Conservation (phyloP, 305 asterid genomes). For the Caryopteris hybrid region DNA sequence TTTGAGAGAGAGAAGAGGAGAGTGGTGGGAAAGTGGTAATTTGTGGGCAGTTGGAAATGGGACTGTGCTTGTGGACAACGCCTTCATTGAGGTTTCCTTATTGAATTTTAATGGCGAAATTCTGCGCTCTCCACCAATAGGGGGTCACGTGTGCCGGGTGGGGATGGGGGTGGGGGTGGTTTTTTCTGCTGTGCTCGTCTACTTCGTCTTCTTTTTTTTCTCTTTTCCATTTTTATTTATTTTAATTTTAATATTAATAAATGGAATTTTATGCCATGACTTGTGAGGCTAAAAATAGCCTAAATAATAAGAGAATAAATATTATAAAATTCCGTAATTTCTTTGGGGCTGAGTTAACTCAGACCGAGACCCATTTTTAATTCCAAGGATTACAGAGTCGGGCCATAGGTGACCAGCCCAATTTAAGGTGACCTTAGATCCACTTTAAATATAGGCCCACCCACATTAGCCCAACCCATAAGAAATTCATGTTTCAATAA, state of each 20-base stretch:
- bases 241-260: neutral
- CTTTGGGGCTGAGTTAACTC: neutral
- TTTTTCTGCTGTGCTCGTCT: neutral
- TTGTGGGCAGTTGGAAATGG: slow-evolving; percentile 16
- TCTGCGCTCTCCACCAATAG: neutral
- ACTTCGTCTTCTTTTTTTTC: neutral
- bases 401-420: neutral
- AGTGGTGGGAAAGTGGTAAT: slow-evolving; percentile 35
- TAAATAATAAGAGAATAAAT: neutral
- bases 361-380: neutral
- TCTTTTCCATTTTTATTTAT: no score
- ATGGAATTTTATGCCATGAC: neutral
- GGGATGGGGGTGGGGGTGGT: neutral
- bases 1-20: slow-evolving; percentile 11
- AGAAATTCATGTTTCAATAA: no score
- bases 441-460: neutral
- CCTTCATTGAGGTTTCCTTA: slow-evolving; percentile 33
- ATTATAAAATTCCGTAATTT: no score
- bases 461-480: no score
- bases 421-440: neutral
- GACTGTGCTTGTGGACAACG: slow-evolving; percentile 23
- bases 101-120: slow-evolving; percentile 10
- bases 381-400: neutral
- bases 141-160: neutral
- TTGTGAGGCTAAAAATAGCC: neutral